Evolutionary conservation across 208 protist genomes (phyloP), one percentile per base, ranked within the genome.

Genomic region (Leishmania tropica): DNA sequence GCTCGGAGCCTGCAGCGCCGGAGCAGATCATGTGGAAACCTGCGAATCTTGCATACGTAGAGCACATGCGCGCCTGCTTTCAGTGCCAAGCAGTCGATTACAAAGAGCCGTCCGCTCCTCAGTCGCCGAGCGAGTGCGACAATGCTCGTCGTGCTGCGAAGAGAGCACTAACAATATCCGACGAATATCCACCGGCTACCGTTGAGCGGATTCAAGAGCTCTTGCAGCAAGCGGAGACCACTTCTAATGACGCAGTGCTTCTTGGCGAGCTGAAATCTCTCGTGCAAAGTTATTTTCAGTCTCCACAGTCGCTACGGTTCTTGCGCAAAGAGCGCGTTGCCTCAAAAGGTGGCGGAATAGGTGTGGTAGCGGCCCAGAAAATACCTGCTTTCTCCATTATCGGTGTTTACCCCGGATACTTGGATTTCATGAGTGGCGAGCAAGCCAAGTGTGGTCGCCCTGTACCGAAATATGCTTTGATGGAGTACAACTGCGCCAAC

Each of bases 401-500:
- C 73, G 94, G 92, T 8, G 85, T 96, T 10, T 97, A 97, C 60
- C 94, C 94, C 0, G 94, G 94, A n/a, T 97, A 97, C 75, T 19
- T 81, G 19, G 94, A 97, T 71, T 81, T 78, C 35, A 42, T 94
- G 51, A 90, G 91, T 64, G 94, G 92, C 21, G 92, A 97, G 70
- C 94, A 96, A n/a, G 83, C 82, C 8, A 97, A 97, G 80, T 68
- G 89, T 35, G 92, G 92, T 28, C 85, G 94, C 4, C 92, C 90
- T 40, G 56, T 81, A 21, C 83, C 92, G 3, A 94, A 91, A 53
- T 97, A 97, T 62, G 88, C 94, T 15, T 70, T 97, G 72, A 93
- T 95, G 89, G 92, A 94, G 58, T 86, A 95, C 53, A 97, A 97
- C 82, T 97, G 94, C 53, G 94, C 94, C 28, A 87, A 97, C 83